Evolutionary conservation across 495 filamentous ascomycete species (phyloP).

Genomic region (Daldinia concentrica): DNA sequence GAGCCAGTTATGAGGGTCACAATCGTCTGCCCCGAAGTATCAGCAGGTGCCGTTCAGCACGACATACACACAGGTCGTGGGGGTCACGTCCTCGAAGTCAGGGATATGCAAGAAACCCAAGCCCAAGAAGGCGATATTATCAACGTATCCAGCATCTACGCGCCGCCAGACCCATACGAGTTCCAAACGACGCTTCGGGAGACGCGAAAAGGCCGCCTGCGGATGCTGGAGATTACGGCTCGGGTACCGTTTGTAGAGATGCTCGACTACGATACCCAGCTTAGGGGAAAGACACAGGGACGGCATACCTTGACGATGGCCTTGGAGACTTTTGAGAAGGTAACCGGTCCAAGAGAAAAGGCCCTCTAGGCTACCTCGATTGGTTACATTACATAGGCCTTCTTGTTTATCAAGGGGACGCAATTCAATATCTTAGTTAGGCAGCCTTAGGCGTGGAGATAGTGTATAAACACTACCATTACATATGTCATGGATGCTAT

Average conservation of each 20-base stretch:
- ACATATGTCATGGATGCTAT: background rate
- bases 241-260: conserved; percentile 94
- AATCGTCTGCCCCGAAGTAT: conserved; percentile 83
- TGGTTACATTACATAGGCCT: background rate
- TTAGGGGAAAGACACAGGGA: conserved; percentile 87
- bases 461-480: background rate
- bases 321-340: conserved; percentile 88
- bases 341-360: conserved; percentile 68
- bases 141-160: conserved; percentile 77
- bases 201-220: conserved; percentile 48
- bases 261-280: conserved; percentile 92
- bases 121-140: conserved; percentile 53
- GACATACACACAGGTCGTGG: conserved; percentile 86
- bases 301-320: conserved; percentile 93
- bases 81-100: conserved; percentile 84
- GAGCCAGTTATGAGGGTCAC: conserved; percentile 91
- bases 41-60: conserved; percentile 85
- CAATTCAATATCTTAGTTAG: background rate
- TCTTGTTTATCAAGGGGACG: background rate
- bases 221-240: conserved; percentile 72
- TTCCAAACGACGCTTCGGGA: conserved; percentile 56
- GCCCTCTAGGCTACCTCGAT: conserved; percentile 17
- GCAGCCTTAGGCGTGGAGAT: background rate
- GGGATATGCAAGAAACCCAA: conserved; percentile 60
- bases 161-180: conserved; percentile 85